Evolutionary conservation across 2,329 filamentous ascomycete genomes (phyloP).

Genomic region (Lecanicillium sp.): DNA sequence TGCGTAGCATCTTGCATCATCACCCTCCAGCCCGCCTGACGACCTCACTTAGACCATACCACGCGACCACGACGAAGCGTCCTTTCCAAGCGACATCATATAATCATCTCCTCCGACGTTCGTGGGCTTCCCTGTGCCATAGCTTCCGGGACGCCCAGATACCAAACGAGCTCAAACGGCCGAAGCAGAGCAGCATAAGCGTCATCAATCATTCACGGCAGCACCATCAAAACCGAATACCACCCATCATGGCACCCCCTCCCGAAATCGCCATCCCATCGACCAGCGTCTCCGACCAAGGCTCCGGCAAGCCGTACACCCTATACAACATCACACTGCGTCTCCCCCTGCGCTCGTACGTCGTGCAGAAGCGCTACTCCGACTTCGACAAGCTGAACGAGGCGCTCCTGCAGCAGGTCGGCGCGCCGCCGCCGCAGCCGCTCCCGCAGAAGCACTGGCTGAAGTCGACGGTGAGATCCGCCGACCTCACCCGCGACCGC

Average conservation of each 20-base stretch:
- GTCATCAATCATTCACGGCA: background rate
- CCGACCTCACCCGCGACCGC: slow-evolving; percentile 65
- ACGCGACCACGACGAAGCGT: slow-evolving; percentile 8
- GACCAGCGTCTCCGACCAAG: slow-evolving; percentile 51
- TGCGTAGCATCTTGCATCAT: slow-evolving; percentile 12
- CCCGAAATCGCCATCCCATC: slow-evolving; percentile 62
- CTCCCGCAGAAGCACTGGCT: slow-evolving; percentile 74
- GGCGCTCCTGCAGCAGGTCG: slow-evolving; percentile 53
- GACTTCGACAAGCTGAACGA: slow-evolving; percentile 67
- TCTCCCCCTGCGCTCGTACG: slow-evolving; percentile 68
- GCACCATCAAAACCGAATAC: background rate
- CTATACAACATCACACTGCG: slow-evolving; percentile 74
- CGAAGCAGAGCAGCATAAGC: background rate
- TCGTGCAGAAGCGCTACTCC: slow-evolving; percentile 75
- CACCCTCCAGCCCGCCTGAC: slow-evolving; percentile 9
- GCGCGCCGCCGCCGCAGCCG: slow-evolving; percentile 57
- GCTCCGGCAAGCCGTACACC: slow-evolving; percentile 59
- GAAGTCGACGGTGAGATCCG: slow-evolving; percentile 62
- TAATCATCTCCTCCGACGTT: background rate
- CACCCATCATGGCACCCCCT: slow-evolving; percentile 52
- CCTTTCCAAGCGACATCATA: background rate
- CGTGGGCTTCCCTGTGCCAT: background rate
- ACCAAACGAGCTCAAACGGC: background rate
- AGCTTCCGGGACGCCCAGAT: background rate
- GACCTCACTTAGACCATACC: slow-evolving; percentile 10